A percentile compares a stretch with the other conserved stretches of the same genome.
Conservation (phyloP, 129 eudicot species). For the Pittosporum tobira region DNA sequence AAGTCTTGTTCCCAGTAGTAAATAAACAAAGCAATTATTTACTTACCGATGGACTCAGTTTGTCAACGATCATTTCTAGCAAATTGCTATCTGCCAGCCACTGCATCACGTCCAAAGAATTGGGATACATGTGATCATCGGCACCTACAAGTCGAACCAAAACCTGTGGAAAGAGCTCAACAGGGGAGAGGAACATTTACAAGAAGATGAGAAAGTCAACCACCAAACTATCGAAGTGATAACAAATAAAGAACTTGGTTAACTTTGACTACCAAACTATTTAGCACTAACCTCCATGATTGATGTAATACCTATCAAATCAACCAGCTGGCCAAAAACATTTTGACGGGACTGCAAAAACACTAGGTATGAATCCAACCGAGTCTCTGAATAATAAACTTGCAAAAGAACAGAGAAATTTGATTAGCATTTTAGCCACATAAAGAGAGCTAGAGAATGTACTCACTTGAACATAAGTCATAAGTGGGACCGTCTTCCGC, state of each 20-base stretch:
- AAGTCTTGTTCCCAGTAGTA: background rate
- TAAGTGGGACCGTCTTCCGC: conserved; percentile 71
- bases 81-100: conserved; percentile 89
- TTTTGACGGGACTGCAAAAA: conserved; percentile 59
- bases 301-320: conserved; percentile 92
- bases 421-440: background rate
- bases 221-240: background rate
- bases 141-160: conserved; percentile 82
- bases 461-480: conserved; percentile 83
- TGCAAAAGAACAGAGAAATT: background rate
- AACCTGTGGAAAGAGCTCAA: conserved; percentile 41
- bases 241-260: conserved; percentile 1
- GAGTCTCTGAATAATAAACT: background rate
- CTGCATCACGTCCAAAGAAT: conserved; percentile 68
- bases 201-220: conserved; percentile 4
- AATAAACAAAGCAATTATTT: background rate
- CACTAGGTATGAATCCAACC: background rate
- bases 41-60: conserved; percentile 70
- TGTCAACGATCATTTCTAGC: conserved; percentile 89
- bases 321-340: conserved; percentile 75
- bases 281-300: conserved; percentile 73
- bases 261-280: background rate
- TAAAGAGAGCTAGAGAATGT: conserved; percentile 1
- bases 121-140: conserved; percentile 78
- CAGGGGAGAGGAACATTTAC: conserved; percentile 5